These are phyloP conservation scores for Sporothrix globosa DNA, from an alignment of 2,329 filamentous ascomycete genomes.

Conservation along the genomic window DNA sequence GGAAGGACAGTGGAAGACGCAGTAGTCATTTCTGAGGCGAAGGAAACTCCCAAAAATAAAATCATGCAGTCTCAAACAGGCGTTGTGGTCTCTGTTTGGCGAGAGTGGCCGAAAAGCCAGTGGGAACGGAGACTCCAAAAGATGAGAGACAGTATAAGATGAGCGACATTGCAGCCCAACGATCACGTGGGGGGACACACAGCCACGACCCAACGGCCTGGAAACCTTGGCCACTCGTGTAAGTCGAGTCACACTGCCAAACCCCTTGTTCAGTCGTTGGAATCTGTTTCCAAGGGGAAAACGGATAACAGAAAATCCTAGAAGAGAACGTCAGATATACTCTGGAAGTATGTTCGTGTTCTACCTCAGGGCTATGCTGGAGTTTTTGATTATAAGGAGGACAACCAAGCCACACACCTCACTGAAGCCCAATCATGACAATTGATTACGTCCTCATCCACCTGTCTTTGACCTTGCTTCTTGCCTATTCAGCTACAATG, in stretches of 20 bases:
- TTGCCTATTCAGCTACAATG: too few relatives aligned
- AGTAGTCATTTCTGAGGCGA: not conserved
- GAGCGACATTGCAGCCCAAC: conserved; percentile 25
- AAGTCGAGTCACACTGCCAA: conserved; percentile 26
- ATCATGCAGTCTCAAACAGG: not conserved
- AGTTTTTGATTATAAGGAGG: not conserved
- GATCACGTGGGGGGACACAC: conserved; percentile 27
- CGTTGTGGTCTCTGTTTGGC: conserved; percentile 19
- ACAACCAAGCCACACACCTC: not conserved
- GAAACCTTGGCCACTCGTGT: not conserved
- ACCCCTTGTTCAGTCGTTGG: not conserved
- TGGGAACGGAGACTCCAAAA: not conserved
- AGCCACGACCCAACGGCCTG: conserved; percentile 25
- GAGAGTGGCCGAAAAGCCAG: not conserved
- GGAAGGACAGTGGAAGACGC: not conserved
- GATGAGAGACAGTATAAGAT: not conserved
- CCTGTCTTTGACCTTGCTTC: too few relatives aligned
- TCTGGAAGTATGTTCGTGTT: not conserved
- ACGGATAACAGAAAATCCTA: not conserved
- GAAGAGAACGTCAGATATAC: not conserved
- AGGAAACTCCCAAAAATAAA: not conserved
- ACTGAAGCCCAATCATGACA: not conserved
- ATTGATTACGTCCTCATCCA: not conserved
- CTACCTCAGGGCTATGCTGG: not conserved
- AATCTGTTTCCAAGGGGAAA: not conserved